These are phyloP conservation scores for Russula earlei DNA, from an alignment of 768 basidiomycete species.

Conservation along the genomic window DNA sequence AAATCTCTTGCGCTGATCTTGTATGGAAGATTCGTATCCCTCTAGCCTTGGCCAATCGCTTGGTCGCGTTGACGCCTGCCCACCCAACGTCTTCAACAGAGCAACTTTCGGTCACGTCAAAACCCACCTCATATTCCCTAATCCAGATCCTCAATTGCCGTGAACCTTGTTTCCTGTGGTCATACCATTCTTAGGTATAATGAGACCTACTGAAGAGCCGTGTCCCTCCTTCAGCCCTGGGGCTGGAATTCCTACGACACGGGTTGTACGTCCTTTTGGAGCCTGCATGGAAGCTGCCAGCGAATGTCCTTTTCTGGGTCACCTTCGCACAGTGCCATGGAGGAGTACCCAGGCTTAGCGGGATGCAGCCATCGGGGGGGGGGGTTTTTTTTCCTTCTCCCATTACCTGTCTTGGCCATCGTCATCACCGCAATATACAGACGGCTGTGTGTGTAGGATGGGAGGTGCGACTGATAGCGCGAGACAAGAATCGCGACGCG, in stretches of 20 bases:
- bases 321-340: slow-evolving; percentile 2
- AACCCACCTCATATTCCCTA: slow-evolving; percentile 16
- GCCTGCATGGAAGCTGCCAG: slow-evolving; percentile 16
- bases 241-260: background rate
- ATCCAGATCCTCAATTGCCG: background rate
- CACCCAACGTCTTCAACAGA: background rate
- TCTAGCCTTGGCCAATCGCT: slow-evolving; percentile 12
- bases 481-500: background rate
- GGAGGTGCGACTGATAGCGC: background rate
- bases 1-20: slow-evolving; percentile 20
- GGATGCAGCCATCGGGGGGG: too few species aligned
- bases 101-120: background rate
- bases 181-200: background rate
- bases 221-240: slow-evolving; percentile 3
- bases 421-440: background rate
- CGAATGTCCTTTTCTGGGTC: slow-evolving; percentile 8
- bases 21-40: slow-evolving; percentile 18
- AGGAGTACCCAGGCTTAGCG: background rate
- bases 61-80: slow-evolving; percentile 2
- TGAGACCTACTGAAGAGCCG: background rate
- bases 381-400: background rate
- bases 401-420: background rate
- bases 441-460: background rate
- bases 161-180: background rate
- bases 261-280: background rate